These are phyloP conservation scores for Aspergillus fijiensis DNA, from an alignment of 2,329 filamentous ascomycete genomes.

Conservation along the genomic window DNA sequence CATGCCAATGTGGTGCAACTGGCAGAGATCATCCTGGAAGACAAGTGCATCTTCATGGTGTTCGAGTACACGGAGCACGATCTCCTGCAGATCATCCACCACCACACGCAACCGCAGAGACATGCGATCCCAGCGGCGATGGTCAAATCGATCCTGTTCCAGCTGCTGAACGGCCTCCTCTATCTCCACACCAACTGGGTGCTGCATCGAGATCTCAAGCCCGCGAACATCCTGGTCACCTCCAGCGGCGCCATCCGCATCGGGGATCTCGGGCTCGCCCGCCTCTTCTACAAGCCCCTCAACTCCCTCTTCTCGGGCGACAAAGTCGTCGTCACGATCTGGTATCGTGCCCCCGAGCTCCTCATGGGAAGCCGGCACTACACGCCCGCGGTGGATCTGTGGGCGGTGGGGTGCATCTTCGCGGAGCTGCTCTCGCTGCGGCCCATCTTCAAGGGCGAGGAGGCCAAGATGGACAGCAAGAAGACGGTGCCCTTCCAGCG, in stretches of 20 bases:
- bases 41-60: constrained; percentile 99
- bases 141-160: constrained; percentile 92
- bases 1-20: constrained; percentile 88
- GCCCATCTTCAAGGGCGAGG: constrained; percentile 97
- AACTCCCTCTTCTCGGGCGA: constrained; percentile 90
- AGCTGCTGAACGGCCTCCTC: constrained; percentile 89
- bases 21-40: constrained; percentile 93
- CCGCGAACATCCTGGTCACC: constrained; percentile 98
- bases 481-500: constrained; percentile 96
- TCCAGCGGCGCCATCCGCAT: constrained; percentile 88
- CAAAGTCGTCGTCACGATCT: constrained; percentile 98
- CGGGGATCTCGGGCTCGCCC: constrained; percentile 86
- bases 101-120: constrained; percentile 85
- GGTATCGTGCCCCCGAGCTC: constrained; percentile 95
- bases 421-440: constrained; percentile 85
- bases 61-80: constrained; percentile 99
- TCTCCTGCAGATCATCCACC: constrained; percentile 94
- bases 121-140: constrained; percentile 85
- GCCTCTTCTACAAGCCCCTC: constrained; percentile 89
- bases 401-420: constrained; percentile 97
- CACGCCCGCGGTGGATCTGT: constrained; percentile 93
- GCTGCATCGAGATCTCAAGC: constrained; percentile 92
- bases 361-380: constrained; percentile 93
- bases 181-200: constrained; percentile 98
- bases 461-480: constrained; percentile 98